Conservation (phyloP, 148 eudicot genomes). For the Drosera capensis region DNA sequence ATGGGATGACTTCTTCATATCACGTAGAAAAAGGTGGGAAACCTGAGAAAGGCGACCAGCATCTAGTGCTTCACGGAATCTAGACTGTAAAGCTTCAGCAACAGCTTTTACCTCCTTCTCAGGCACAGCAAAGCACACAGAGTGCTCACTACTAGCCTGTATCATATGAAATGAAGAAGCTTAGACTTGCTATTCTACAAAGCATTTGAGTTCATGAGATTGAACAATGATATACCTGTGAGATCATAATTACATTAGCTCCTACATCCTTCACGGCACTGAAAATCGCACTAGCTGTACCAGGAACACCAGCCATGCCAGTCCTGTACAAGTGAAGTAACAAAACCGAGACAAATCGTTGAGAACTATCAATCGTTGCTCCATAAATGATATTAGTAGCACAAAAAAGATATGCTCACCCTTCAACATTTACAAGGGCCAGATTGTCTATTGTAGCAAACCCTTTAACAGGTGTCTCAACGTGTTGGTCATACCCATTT, state of each 20-base stretch:
- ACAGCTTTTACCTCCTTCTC: constrained; percentile 89
- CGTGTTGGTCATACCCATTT: constrained; percentile 25
- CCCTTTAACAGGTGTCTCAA: constrained; percentile 77
- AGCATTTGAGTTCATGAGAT: constrained; percentile 2
- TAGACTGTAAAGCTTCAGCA: constrained; percentile 65
- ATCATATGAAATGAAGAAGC: constrained; percentile 10
- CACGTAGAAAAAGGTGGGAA: constrained; percentile 3
- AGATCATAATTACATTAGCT: constrained; percentile 97
- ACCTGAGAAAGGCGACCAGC: constrained; percentile 99
- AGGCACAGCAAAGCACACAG: constrained; percentile 96
- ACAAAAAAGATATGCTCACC: constrained; percentile 33
- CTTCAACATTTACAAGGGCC: constrained; percentile 94
- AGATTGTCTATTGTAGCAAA: constrained; percentile 96
- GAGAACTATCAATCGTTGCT: too few relatives aligned
- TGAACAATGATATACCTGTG: constrained; percentile 38
- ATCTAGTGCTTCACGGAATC: constrained; percentile 77
- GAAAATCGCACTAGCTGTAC: constrained; percentile 89
- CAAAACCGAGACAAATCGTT: neutral
- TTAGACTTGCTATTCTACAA: neutral
- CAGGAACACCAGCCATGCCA: constrained; percentile 99
- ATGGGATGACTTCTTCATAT: too few relatives aligned
- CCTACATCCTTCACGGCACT: constrained; percentile 88
- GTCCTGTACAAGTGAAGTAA: constrained; percentile 32
- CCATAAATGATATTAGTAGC: neutral
- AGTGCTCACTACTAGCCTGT: constrained; percentile 99